Evolutionary conservation across 441 rosid species (phyloP).

Genomic region (Erodium trifolium): DNA sequence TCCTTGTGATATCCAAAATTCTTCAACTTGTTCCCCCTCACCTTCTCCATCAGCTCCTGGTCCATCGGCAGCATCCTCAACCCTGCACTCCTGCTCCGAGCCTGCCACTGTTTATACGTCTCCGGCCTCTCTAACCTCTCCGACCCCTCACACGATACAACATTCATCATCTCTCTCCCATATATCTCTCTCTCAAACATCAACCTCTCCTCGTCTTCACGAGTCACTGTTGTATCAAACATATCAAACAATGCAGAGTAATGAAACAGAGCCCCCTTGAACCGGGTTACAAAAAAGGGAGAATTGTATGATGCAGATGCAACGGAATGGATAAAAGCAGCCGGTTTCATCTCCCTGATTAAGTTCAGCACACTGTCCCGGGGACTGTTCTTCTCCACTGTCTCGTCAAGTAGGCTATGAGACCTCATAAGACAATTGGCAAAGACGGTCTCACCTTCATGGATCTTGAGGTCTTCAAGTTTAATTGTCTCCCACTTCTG

Average conservation of each 20-base stretch:
- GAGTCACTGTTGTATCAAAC: not conserved
- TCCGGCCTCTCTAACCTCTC: too few relatives aligned
- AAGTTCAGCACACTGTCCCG: conserved; percentile 53
- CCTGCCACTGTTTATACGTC: conserved; percentile 4
- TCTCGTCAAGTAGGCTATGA: conserved; percentile 66
- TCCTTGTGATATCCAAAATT: not conserved
- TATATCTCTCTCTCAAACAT: conserved; percentile 2
- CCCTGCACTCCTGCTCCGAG: not conserved
- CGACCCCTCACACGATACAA: not conserved
- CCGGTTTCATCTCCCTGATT: conserved; percentile 52
- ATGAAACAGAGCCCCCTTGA: conserved; percentile 7
- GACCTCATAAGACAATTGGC: conserved; percentile 68
- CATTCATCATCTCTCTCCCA: not conserved
- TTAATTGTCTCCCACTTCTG: conserved; percentile 59
- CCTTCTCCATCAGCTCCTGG: not conserved
- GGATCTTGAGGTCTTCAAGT: conserved; percentile 59
- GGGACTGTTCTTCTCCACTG: conserved; percentile 56
- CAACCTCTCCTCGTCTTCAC: not conserved
- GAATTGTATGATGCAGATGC: not conserved
- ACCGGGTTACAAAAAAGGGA: not conserved
- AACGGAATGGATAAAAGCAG: conserved; percentile 36
- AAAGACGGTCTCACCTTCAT: conserved; percentile 42
- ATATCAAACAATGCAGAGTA: conserved; percentile 5
- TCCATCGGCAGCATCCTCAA: not conserved
- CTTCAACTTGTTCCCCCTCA: not conserved